Base-by-base conservation (phyloP, 192 early-diverging fungal genomes). In the Coemansia sp. region DNA sequence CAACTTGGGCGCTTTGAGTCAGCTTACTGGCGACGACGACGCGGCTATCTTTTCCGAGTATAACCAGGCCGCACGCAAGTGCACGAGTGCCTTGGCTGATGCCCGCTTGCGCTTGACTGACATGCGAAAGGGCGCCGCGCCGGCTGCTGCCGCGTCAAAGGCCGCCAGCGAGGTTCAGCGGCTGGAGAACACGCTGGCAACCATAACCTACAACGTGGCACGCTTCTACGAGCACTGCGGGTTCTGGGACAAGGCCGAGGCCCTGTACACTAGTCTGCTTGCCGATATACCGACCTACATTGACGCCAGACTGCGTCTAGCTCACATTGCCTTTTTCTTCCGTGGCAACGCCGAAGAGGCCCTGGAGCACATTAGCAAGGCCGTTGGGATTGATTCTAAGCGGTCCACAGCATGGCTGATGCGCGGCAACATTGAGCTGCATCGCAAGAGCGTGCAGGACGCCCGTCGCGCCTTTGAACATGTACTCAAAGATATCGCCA, bases 1-100 rank as follows among this genome's bases (percentile, higher is more conserved):
- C 72, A 96, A 97, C 74, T 86, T 97, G 49, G 95, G 88, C n/a
- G 93, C 87, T 2, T 85, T 95, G 67, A 87, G 89, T 52, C 93
- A 94, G 41, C 66, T 88, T 43, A 80, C 87, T 11, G 87, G 80
- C 63, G 78, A 88, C 20, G 31, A 27, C 40, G 52, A 47, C 46
- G 71, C 42, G 3, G 24, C 60, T 5, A 33, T 73, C 18, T 67
- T 68, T 42, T 33, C 66, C 3, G 70, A 70, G 38, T 63, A 68
- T 54, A 65, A 64, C 18, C 33, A 57, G 34, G 71, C 70, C n/a
- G 73, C 75, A 3, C 62, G 60, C 11, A 47, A 66, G 49, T 66
- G 71, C 52, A 62, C 66, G 3, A 60, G 16, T 0, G 40, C 64
- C 46, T 68, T 76, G 60, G 57, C 29, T 11, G 68, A 20, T 36